phyloP scores from a whole-genome alignment of 1,284 basidiomycete genomes.

The Abortiporus biennis region DNA sequence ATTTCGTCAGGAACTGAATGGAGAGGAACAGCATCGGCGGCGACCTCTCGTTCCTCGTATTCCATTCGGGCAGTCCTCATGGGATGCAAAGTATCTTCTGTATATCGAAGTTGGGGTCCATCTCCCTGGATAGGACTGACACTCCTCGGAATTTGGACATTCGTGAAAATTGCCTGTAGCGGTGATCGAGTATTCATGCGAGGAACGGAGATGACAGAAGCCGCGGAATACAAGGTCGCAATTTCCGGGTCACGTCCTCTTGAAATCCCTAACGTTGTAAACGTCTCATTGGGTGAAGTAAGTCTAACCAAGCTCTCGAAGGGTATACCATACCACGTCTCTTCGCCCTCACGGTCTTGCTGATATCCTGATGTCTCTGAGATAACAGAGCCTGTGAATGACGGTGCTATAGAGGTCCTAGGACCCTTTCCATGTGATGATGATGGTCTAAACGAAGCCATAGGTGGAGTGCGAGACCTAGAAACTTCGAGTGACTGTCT shows the following conservation, averaged over 20 bases:
- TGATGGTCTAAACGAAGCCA: constrained; percentile 7
- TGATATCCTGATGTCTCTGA: neutral
- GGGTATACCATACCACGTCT: constrained; percentile 63
- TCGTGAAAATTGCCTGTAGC: constrained; percentile 26
- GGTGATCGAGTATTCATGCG: constrained; percentile 27
- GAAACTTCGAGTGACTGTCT: neutral
- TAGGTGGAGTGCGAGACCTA: constrained; percentile 14
- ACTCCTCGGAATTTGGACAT: constrained; percentile 17
- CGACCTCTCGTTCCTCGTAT: constrained; percentile 79
- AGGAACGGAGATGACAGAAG: constrained; percentile 70
- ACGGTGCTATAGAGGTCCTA: constrained; percentile 6
- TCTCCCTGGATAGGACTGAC: constrained; percentile 20
- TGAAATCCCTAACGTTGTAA: constrained; percentile 38
- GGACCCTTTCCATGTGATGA: constrained; percentile 1
- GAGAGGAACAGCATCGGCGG: constrained; percentile 71
- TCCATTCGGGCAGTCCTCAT: constrained; percentile 42
- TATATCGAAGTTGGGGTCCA: constrained; percentile 15
- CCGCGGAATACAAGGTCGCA: constrained; percentile 79
- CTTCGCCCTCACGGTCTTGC: constrained; percentile 33
- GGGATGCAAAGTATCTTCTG: constrained; percentile 31
- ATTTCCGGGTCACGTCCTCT: constrained; percentile 64
- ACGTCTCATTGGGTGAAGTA: constrained; percentile 71
- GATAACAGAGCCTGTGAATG: constrained; percentile 1
- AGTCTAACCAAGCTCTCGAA: constrained; percentile 77
- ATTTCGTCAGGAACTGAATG: constrained; percentile 59